Evolutionary conservation across 768 basidiomycete species (phyloP).

Genomic region (Boletus edulis): DNA sequence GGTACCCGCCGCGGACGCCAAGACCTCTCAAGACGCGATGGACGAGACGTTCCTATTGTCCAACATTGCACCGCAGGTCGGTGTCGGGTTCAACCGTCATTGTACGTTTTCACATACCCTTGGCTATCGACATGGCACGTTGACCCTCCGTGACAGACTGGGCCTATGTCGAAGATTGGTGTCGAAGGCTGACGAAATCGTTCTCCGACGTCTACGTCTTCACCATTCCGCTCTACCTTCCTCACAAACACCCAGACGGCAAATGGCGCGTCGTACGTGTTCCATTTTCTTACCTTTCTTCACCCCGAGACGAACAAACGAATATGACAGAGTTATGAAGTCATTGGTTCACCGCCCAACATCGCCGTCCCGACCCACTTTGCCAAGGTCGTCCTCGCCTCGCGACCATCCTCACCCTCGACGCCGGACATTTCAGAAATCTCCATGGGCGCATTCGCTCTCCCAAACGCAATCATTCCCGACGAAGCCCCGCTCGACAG

Average conservation of each 20-base stretch:
- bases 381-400: conserved; percentile 88
- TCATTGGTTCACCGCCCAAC: conserved; percentile 90
- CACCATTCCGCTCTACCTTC: conserved; percentile 96
- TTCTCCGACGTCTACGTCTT: conserved; percentile 98
- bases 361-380: conserved; percentile 96
- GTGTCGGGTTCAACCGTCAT: conserved; percentile 95
- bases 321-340: conserved; percentile 73
- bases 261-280: conserved; percentile 90
- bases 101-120: conserved; percentile 47
- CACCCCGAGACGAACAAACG: background rate
- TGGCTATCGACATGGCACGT: background rate
- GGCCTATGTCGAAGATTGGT: conserved; percentile 97
- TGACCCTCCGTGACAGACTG: conserved; percentile 57
- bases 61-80: conserved; percentile 98
- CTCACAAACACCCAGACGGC: conserved; percentile 79
- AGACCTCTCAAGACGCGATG: conserved; percentile 90
- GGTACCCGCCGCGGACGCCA: conserved; percentile 97
- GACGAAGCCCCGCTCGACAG: conserved; percentile 77
- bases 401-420: conserved; percentile 70
- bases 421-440: conserved; percentile 72
- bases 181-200: conserved; percentile 77
- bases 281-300: background rate
- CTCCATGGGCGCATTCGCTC: conserved; percentile 89
- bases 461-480: conserved; percentile 91
- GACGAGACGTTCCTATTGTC: conserved; percentile 92